These are phyloP conservation scores for Ascochyta pisi DNA, from an alignment of 2,329 filamentous ascomycete genomes.

Conservation along the genomic window DNA sequence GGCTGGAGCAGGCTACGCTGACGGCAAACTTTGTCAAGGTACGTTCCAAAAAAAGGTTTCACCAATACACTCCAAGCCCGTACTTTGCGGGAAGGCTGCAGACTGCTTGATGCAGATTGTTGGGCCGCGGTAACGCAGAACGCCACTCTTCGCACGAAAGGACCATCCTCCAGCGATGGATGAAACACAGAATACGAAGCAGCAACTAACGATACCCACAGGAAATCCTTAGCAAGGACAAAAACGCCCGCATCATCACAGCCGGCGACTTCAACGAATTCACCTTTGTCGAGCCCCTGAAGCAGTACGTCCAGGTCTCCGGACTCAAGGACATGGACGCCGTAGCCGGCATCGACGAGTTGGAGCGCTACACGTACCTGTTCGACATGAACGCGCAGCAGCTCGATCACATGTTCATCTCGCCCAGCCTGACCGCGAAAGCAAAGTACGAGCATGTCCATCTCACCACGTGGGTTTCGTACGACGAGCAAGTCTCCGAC, in stretches of 20 bases:
- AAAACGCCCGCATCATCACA: constrained; percentile 63
- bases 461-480: constrained; percentile 69
- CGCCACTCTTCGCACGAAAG: constrained; percentile 27
- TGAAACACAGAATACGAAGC: background rate
- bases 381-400: constrained; percentile 74
- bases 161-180: background rate
- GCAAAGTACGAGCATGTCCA: constrained; percentile 71
- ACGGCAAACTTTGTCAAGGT: constrained; percentile 57
- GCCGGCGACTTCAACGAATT: constrained; percentile 79
- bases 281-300: constrained; percentile 65
- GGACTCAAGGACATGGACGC: constrained; percentile 69
- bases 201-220: constrained; percentile 41
- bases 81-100: constrained; percentile 26
- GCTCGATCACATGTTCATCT: constrained; percentile 74
- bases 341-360: constrained; percentile 57
- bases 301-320: constrained; percentile 61
- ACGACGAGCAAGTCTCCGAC: constrained; percentile 65
- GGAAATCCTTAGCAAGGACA: constrained; percentile 63
- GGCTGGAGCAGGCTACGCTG: constrained; percentile 63
- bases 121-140: constrained; percentile 16
- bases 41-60: constrained; percentile 13
- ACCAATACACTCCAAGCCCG: constrained; percentile 8
- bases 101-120: constrained; percentile 14
- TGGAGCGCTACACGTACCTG: constrained; percentile 74
- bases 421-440: constrained; percentile 56